Evolutionary conservation across 768 basidiomycete species (phyloP).

Genomic region (Termitomyces eurrhizus): DNA sequence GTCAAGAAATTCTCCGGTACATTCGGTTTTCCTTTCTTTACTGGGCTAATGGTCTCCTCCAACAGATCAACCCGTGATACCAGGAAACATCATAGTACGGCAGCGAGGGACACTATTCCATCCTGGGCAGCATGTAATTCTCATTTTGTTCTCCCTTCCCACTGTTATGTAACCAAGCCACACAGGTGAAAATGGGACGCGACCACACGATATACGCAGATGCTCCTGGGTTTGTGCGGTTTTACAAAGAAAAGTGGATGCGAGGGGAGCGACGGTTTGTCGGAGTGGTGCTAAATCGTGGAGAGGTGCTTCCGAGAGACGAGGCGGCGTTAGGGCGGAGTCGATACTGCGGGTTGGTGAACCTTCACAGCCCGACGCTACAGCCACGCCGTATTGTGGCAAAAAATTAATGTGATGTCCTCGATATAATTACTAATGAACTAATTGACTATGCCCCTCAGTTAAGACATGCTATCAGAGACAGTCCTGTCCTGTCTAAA

Average conservation of each 20-base stretch:
- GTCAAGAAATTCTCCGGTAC: conserved; percentile 95
- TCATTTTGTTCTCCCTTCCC: background rate
- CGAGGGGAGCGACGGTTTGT: conserved; percentile 73
- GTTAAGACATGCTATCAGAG: conserved; percentile 2
- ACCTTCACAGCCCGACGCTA: conserved; percentile 42
- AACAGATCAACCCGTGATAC: conserved; percentile 84
- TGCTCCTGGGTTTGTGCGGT: conserved; percentile 89
- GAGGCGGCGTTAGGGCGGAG: conserved; percentile 72
- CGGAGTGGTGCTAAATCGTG: conserved; percentile 78
- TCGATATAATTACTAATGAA: conserved; percentile 8
- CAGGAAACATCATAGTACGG: conserved; percentile 94
- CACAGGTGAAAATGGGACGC: conserved; percentile 82
- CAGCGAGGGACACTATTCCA: conserved; percentile 93
- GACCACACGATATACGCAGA: conserved; percentile 95
- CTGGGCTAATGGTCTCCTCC: background rate
- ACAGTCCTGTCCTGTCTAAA: conserved; percentile 6
- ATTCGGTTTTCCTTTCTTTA: background rate
- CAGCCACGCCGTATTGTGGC: conserved; percentile 13
- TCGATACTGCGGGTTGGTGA: conserved; percentile 76
- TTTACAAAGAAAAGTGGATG: conserved; percentile 82
- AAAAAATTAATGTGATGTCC: conserved; percentile 16
- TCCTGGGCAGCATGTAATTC: conserved; percentile 85
- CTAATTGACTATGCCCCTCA: conserved; percentile 1
- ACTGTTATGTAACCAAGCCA: conserved; percentile 3
- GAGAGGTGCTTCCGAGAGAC: conserved; percentile 85